A percentile compares a stretch with the other conserved stretches of the same genome.
These are phyloP conservation scores for Fusarium virguliforme DNA, from an alignment of 2,329 filamentous ascomycete species.

Conservation along the genomic window DNA sequence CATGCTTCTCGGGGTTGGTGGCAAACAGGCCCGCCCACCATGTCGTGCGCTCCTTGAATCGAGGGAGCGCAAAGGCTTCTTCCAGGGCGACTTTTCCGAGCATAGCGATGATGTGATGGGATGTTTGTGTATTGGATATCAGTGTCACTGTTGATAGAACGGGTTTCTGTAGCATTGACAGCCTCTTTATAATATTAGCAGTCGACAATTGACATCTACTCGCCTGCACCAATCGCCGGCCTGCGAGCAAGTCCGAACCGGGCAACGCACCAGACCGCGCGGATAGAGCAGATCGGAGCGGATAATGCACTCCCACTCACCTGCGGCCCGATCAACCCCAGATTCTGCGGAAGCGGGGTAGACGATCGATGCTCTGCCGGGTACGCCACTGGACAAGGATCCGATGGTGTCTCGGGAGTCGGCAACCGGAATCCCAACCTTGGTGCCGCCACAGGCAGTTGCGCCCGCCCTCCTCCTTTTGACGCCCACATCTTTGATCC, in stretches of 20 bases:
- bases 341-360: conserved; percentile 28
- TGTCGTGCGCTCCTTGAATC: conserved; percentile 70
- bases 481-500: conserved; percentile 2
- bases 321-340: conserved; percentile 26
- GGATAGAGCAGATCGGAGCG: conserved; percentile 13
- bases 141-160: not conserved
- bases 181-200: conserved; percentile 14
- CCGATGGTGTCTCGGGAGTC: conserved; percentile 38
- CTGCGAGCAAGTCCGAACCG: conserved; percentile 2
- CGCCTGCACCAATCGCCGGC: not conserved
- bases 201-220: not conserved
- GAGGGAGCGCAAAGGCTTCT: conserved; percentile 74
- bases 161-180: not conserved
- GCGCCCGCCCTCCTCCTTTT: not conserved
- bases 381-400: not conserved
- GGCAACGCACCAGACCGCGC: conserved; percentile 25
- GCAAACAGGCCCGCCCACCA: conserved; percentile 76
- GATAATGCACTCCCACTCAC: conserved; percentile 31
- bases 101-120: conserved; percentile 58
- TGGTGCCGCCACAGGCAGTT: not conserved
- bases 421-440: conserved; percentile 31
- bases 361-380: conserved; percentile 14
- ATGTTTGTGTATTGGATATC: not conserved
- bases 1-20: conserved; percentile 72
- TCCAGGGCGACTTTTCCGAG: conserved; percentile 74